phyloP scores from a whole-genome alignment of 768 basidiomycete species.

The Pisolithus albus region DNA sequence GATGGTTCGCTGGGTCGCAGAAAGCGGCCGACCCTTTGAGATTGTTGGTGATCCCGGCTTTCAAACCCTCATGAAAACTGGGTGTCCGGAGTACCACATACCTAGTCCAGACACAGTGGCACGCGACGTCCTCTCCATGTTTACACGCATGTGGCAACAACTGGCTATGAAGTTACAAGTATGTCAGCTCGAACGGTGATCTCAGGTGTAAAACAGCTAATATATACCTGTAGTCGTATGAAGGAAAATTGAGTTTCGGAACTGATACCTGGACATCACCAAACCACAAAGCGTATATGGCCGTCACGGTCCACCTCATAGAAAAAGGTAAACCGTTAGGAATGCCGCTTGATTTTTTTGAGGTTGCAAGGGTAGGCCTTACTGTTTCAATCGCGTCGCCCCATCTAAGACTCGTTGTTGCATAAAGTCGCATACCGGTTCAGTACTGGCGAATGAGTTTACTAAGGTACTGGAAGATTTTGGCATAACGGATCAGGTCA shows the following conservation, averaged over 20 bases:
- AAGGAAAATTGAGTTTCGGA: slow-evolving; percentile 25
- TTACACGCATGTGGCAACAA: neutral
- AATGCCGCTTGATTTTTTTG: slow-evolving; percentile 31
- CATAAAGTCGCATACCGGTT: slow-evolving; percentile 27
- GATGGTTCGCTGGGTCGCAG: slow-evolving; percentile 20
- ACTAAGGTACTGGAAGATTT: slow-evolving; percentile 28
- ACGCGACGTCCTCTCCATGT: slow-evolving; percentile 12
- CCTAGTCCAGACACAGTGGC: slow-evolving; percentile 16
- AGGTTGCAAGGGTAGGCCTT: slow-evolving; percentile 23
- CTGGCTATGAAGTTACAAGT: neutral
- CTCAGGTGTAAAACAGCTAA: neutral
- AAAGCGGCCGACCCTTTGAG: slow-evolving; percentile 16
- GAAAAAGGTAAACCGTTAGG: slow-evolving; percentile 20
- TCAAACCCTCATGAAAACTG: slow-evolving; percentile 12
- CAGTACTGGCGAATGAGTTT: slow-evolving; percentile 30
- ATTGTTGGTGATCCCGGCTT: slow-evolving; percentile 18
- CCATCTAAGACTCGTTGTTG: neutral
- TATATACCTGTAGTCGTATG: slow-evolving; percentile 17
- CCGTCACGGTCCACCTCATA: slow-evolving; percentile 29
- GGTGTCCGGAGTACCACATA: slow-evolving; percentile 5
- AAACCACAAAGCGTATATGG: slow-evolving; percentile 29
- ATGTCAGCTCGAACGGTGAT: neutral
- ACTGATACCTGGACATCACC: slow-evolving; percentile 35
- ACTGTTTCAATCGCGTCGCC: neutral
- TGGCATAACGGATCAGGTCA: slow-evolving; percentile 29